These are phyloP conservation scores for Macrolepiota albuminosa DNA, from an alignment of 768 basidiomycete species.

Conservation along the genomic window DNA sequence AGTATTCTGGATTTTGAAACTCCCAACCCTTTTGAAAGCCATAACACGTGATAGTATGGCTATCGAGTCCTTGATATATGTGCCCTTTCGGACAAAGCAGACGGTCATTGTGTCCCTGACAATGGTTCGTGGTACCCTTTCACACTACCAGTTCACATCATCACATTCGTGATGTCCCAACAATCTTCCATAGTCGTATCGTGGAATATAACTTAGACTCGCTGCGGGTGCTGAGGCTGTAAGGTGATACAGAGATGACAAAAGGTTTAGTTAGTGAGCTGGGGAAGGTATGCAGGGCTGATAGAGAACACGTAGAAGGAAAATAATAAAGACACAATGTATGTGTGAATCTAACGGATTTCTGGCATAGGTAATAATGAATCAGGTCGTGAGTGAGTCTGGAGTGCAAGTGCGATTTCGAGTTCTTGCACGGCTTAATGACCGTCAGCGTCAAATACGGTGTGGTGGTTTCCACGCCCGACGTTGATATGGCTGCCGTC, in stretches of 20 bases:
- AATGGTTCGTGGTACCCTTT: too few species aligned
- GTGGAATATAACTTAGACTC: slow-evolving; percentile 1
- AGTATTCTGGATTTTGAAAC: too few species aligned
- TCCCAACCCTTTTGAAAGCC: too few species aligned
- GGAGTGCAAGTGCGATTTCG: not conserved
- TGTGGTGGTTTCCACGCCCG: slow-evolving; percentile 43
- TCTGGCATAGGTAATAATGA: not conserved
- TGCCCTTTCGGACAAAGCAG: too few species aligned
- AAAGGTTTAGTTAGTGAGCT: not conserved
- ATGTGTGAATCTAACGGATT: not conserved
- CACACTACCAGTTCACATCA: too few species aligned
- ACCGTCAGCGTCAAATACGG: slow-evolving; percentile 75
- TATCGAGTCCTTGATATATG: too few species aligned
- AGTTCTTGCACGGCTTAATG: slow-evolving; percentile 20
- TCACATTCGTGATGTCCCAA: too few species aligned
- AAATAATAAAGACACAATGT: not conserved
- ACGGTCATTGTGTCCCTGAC: too few species aligned
- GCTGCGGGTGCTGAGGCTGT: not conserved
- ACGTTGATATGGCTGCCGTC: slow-evolving; percentile 54
- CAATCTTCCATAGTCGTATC: slow-evolving; percentile 1
- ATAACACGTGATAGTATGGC: too few species aligned
- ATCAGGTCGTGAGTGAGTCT: not conserved
- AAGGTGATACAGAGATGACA: not conserved
- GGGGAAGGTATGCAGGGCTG: slow-evolving; percentile 1
- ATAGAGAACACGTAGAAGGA: not conserved